phyloP scores from a whole-genome alignment of 2,329 filamentous ascomycete species.

The Trichothecium sympodiale region DNA sequence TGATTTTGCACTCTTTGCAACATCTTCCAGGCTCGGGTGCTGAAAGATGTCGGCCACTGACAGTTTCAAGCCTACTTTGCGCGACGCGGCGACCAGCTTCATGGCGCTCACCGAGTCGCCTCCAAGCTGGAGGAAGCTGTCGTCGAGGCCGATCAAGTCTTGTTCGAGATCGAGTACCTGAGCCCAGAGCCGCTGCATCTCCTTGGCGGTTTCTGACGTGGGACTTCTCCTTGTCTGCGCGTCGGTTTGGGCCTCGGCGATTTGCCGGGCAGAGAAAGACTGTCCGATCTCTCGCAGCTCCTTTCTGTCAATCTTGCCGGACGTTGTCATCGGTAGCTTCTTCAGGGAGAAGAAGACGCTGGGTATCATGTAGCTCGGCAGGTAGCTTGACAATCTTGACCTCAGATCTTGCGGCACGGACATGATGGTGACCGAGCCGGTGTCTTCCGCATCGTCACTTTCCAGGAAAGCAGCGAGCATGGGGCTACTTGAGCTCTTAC shows the following conservation, averaged over 20 bases:
- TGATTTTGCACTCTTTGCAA: conserved; percentile 25
- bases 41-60: conserved; percentile 46
- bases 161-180: conserved; percentile 2
- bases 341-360: conserved; percentile 1
- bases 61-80: conserved; percentile 33
- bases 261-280: not conserved
- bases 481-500: not conserved
- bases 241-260: not conserved
- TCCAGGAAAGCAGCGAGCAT: not conserved
- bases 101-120: conserved; percentile 51
- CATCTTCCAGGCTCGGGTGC: conserved; percentile 34
- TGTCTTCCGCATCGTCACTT: not conserved
- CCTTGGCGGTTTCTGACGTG: not conserved
- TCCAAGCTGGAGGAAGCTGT: conserved; percentile 50
- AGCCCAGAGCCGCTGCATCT: conserved; percentile 3
- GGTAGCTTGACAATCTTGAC: not conserved
- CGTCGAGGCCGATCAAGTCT: conserved; percentile 33
- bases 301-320: conserved; percentile 2
- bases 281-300: not conserved
- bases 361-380: conserved; percentile 3
- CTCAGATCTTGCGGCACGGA: not conserved
- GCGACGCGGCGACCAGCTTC: conserved; percentile 45
- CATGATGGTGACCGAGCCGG: not conserved
- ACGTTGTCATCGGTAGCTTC: conserved; percentile 1
- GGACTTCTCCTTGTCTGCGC: not conserved